Evolutionary conservation across 2,329 filamentous ascomycete genomes (phyloP).

Genomic region (Claviceps arundinis): DNA sequence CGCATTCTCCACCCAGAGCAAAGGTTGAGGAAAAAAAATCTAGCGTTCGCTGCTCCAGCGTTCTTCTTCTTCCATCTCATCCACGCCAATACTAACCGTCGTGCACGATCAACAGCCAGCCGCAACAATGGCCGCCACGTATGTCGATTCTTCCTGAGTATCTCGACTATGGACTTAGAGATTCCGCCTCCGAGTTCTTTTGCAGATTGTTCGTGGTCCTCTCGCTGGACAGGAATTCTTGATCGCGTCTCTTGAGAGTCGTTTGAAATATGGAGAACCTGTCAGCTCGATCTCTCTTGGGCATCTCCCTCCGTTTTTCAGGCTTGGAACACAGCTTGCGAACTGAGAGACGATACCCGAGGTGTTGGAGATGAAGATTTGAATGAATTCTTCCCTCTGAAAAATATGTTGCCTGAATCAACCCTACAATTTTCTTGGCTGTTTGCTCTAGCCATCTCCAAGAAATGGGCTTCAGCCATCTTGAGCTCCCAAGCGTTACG

Average conservation of each 20-base stretch:
- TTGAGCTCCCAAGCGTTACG: conserved; percentile 25
- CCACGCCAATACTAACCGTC: conserved; percentile 26
- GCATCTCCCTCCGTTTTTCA: conserved; percentile 43
- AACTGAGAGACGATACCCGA: conserved; percentile 47
- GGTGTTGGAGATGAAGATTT: conserved; percentile 68
- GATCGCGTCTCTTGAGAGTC: neutral
- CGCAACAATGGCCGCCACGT: conserved; percentile 39
- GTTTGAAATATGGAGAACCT: conserved; percentile 19
- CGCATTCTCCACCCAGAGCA: conserved; percentile 1
- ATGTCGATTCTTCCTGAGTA: conserved; percentile 30
- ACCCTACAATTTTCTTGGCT: neutral
- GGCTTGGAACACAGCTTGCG: conserved; percentile 32
- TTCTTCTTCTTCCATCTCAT: conserved; percentile 9
- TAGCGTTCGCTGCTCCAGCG: neutral
- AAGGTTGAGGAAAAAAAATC: conserved; percentile 4
- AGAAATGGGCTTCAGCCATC: conserved; percentile 16
- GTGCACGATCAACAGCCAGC: conserved; percentile 22
- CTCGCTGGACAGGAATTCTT: conserved; percentile 51
- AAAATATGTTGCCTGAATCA: conserved; percentile 50
- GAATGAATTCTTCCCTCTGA: conserved; percentile 50
- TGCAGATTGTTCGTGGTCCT: conserved; percentile 71
- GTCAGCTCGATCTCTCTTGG: conserved; percentile 71
- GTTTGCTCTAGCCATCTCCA: conserved; percentile 15
- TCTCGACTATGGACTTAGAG: conserved; percentile 16
- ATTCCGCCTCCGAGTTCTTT: conserved; percentile 37